A percentile compares a stretch with the other conserved stretches of the same genome.
These are phyloP conservation scores for Blepharisma japonicum DNA, from an alignment of 73 alveolate genomes.

Conservation along the genomic window DNA sequence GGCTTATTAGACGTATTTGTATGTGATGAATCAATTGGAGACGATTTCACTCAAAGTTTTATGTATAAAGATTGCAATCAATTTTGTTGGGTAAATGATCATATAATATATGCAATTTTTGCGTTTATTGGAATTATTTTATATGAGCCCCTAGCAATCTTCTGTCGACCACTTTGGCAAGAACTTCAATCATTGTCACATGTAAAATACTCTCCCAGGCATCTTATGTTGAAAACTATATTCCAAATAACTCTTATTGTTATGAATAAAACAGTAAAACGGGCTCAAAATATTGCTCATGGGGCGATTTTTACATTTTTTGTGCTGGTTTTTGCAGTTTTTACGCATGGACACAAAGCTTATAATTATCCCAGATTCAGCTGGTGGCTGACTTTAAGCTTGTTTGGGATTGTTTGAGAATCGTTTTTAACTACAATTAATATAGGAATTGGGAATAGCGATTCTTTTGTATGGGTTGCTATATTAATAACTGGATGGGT, in stretches of 20 bases:
- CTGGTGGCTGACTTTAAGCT: neutral
- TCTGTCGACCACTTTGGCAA: conserved; percentile 31
- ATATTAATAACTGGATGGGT: too few relatives aligned
- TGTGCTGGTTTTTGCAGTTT: neutral
- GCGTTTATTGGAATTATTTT: conserved; percentile 6
- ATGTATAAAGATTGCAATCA: conserved; percentile 1
- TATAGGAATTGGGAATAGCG: too few relatives aligned
- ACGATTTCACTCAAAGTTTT: neutral
- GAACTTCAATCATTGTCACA: neutral
- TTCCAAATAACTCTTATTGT: conserved; percentile 9
- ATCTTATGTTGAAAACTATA: neutral
- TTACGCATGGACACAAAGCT: conserved; percentile 2
- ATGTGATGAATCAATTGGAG: conserved; percentile 26
- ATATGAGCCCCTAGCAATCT: conserved; percentile 21
- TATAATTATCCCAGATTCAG: conserved; percentile 23
- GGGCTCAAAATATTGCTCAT: neutral
- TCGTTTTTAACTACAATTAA: conserved; percentile 27
- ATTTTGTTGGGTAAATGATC: conserved; percentile 22
- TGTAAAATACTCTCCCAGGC: neutral
- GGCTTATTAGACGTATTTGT: conserved; percentile 15
- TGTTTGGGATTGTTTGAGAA: neutral
- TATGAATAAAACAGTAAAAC: neutral
- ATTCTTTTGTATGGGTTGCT: too few relatives aligned
- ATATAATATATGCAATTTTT: neutral
- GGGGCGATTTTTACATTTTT: conserved; percentile 2